phyloP scores from a whole-genome alignment of 352 stramenopile genomes.

The Phytophthora ohioensis region DNA sequence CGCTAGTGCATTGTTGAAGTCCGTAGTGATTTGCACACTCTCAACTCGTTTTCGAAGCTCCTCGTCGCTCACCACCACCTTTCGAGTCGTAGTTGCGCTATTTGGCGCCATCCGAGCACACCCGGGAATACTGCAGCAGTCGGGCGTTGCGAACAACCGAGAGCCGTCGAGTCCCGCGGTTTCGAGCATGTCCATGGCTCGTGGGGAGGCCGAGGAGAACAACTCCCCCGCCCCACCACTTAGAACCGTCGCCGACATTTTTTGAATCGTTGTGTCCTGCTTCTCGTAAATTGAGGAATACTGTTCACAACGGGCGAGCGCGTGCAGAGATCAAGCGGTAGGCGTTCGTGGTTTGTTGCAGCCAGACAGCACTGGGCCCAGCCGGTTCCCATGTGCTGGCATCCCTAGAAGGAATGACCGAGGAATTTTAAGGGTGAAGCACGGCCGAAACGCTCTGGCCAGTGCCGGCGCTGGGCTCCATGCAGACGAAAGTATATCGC shows the following conservation, averaged over 20 bases:
- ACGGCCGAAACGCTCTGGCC: slow-evolving; percentile 30
- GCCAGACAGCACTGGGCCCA: slow-evolving; percentile 2
- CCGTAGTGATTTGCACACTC: slow-evolving; percentile 28
- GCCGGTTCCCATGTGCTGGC: slow-evolving; percentile 8
- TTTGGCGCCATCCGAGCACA: slow-evolving; percentile 18
- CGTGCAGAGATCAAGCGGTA: slow-evolving; percentile 6
- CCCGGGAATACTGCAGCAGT: slow-evolving; percentile 23
- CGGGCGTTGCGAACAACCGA: slow-evolving; percentile 16
- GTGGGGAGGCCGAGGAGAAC: slow-evolving; percentile 25
- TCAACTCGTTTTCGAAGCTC: slow-evolving; percentile 44
- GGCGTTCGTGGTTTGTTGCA: slow-evolving; percentile 8
- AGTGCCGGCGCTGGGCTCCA: slow-evolving; percentile 17
- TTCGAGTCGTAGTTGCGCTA: slow-evolving; percentile 4
- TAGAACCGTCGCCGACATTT: slow-evolving; percentile 22
- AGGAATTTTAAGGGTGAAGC: slow-evolving; percentile 37
- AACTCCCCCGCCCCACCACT: slow-evolving; percentile 3
- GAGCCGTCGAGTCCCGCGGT: slow-evolving; percentile 26
- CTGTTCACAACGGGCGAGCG: neutral
- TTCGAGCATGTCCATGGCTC: slow-evolving; percentile 39
- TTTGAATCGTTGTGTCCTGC: slow-evolving; percentile 7
- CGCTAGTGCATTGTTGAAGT: slow-evolving; percentile 39
- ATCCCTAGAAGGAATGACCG: slow-evolving; percentile 34
- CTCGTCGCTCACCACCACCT: slow-evolving; percentile 39
- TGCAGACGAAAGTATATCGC: slow-evolving; percentile 13
- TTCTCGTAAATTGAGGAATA: slow-evolving; percentile 38